Conservation (phyloP, 2,329 filamentous ascomycete genomes). For the Penicillium sp. region DNA sequence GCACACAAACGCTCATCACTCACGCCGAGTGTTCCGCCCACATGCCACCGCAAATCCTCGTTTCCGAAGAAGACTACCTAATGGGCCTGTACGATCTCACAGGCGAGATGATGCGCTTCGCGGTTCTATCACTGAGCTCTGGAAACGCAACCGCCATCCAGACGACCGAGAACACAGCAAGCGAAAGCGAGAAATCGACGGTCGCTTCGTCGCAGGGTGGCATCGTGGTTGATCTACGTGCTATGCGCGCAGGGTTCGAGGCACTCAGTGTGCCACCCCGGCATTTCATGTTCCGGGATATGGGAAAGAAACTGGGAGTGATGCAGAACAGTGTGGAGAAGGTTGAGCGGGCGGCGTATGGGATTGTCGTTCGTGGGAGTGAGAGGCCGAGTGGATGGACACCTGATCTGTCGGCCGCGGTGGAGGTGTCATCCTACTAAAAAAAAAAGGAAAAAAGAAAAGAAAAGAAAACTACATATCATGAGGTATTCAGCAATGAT, state of each 20-base stretch:
- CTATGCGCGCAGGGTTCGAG: conserved; percentile 74
- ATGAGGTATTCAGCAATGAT: background rate
- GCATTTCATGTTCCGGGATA: conserved; percentile 59
- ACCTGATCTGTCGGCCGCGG: conserved; percentile 63
- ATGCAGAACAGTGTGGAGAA: conserved; percentile 90
- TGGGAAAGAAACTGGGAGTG: conserved; percentile 76
- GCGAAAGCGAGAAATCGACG: conserved; percentile 6
- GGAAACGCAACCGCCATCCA: conserved; percentile 53
- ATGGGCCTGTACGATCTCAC: conserved; percentile 91
- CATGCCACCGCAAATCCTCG: conserved; percentile 52
- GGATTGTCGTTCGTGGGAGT: conserved; percentile 78
- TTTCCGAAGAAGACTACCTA: conserved; percentile 82
- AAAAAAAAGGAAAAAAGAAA: too few relatives aligned
- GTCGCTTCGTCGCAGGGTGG: conserved; percentile 49
- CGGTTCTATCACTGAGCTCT: conserved; percentile 81
- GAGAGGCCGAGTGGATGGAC: conserved; percentile 92
- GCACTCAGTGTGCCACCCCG: conserved; percentile 58
- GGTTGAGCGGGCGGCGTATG: conserved; percentile 88
- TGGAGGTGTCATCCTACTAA: conserved; percentile 42
- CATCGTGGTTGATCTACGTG: conserved; percentile 79
- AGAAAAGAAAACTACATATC: background rate
- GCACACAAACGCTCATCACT: conserved; percentile 70
- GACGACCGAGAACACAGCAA: conserved; percentile 4
- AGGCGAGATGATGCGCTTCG: conserved; percentile 95
- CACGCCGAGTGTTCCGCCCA: conserved; percentile 56